These are phyloP conservation scores for Aspergillus steynii DNA, from an alignment of 495 filamentous ascomycete genomes.

Conservation along the genomic window DNA sequence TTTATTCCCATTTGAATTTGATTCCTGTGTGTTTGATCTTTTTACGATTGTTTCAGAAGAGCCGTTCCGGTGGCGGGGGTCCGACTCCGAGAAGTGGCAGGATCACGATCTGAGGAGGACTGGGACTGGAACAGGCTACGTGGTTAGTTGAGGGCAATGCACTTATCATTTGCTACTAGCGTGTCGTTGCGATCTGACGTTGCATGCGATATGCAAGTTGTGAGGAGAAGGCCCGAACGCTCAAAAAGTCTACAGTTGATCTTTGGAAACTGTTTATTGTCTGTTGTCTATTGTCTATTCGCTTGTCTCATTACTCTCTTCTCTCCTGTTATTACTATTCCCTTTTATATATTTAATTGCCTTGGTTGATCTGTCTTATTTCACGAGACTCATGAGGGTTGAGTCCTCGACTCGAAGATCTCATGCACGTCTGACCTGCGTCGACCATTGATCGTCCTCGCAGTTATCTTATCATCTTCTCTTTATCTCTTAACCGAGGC, in stretches of 20 bases:
- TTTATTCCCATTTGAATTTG: neutral
- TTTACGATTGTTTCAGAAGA: neutral
- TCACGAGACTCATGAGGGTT: neutral
- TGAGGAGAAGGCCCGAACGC: neutral
- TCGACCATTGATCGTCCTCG: slow-evolving; percentile 1
- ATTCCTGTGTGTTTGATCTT: neutral
- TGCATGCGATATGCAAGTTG: neutral
- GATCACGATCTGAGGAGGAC: neutral
- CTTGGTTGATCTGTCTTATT: no score
- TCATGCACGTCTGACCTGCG: slow-evolving; percentile 1
- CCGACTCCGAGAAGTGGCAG: neutral
- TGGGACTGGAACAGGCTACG: neutral
- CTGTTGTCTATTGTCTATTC: neutral
- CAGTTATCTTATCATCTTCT: slow-evolving; percentile 9
- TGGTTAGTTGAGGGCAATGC: neutral
- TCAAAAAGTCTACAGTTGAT: neutral
- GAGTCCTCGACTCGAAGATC: neutral
- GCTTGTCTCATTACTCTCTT: neutral
- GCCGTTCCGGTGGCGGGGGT: neutral
- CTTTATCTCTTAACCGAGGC: slow-evolving; percentile 4
- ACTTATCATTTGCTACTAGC: neutral
- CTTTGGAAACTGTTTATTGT: neutral
- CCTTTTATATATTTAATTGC: slow-evolving; percentile 3
- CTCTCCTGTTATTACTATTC: neutral
- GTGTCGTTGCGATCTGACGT: neutral